A percentile compares a stretch with the other conserved stretches of the same genome.
These are phyloP conservation scores for Coemansia sp. DNA, from an alignment of 192 early-diverging fungal species.

Conservation along the genomic window DNA sequence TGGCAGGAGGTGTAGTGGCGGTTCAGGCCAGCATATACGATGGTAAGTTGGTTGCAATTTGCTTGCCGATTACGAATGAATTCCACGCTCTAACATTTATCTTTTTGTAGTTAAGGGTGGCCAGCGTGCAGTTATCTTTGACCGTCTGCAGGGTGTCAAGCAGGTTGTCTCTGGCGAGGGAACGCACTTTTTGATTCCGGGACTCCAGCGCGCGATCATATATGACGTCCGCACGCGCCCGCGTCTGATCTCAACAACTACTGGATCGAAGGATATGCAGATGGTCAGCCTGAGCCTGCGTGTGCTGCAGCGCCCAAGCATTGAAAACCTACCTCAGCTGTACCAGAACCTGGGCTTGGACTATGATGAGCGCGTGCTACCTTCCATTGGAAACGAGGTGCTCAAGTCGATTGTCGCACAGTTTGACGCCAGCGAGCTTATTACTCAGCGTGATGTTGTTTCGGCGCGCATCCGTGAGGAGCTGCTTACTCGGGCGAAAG, in stretches of 20 bases:
- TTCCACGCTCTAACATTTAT: neutral
- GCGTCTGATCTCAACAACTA: slow-evolving; percentile 96
- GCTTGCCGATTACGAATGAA: neutral
- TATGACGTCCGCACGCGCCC: slow-evolving; percentile 95
- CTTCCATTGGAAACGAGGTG: slow-evolving; percentile 98
- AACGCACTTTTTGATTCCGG: slow-evolving; percentile 97
- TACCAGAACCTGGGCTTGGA: slow-evolving; percentile 91
- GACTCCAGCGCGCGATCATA: slow-evolving; percentile 86
- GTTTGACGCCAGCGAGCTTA: slow-evolving; percentile 96
- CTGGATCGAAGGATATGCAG: slow-evolving; percentile 99
- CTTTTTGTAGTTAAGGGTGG: slow-evolving; percentile 83
- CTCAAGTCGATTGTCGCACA: slow-evolving; percentile 97
- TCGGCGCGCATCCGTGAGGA: slow-evolving; percentile 92
- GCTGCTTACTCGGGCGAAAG: slow-evolving; percentile 84
- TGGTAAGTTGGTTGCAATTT: slow-evolving; percentile 59
- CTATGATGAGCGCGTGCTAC: slow-evolving; percentile 96
- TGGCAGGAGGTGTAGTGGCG: slow-evolving; percentile 68
- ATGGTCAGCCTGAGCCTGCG: slow-evolving; percentile 92
- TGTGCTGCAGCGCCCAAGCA: slow-evolving; percentile 86
- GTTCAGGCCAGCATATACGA: slow-evolving; percentile 89
- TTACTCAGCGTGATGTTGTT: slow-evolving; percentile 96
- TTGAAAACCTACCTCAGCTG: slow-evolving; percentile 71
- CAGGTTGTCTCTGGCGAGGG: slow-evolving; percentile 81
- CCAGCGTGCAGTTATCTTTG: slow-evolving; percentile 94
- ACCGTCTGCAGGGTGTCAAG: slow-evolving; percentile 89